Evolutionary conservation across 2,329 filamentous ascomycete genomes (phyloP).

Genomic region (Cytospora schulzeri): DNA sequence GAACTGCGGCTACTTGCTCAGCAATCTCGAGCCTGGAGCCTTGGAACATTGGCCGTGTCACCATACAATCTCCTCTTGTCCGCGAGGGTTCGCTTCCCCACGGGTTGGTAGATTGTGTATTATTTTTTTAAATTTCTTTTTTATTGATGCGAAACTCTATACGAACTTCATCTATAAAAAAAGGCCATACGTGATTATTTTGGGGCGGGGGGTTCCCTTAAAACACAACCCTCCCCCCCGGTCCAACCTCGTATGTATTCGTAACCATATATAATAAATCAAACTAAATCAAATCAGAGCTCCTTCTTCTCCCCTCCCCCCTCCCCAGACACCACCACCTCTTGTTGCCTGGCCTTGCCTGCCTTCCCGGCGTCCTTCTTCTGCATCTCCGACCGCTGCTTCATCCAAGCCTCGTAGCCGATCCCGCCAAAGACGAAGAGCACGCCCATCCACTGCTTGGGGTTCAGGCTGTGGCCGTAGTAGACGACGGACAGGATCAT

Average conservation of each 20-base stretch:
- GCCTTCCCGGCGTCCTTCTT: conserved; percentile 70
- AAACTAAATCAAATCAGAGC: background rate
- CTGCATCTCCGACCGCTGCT: conserved; percentile 77
- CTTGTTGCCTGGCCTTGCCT: conserved; percentile 38
- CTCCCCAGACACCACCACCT: conserved; percentile 60
- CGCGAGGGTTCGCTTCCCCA: too few species aligned
- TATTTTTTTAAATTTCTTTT: background rate
- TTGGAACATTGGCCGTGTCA: too few species aligned
- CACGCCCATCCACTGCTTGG: conserved; percentile 94
- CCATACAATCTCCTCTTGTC: too few species aligned
- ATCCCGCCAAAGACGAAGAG: conserved; percentile 93
- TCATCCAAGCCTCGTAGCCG: conserved; percentile 83
- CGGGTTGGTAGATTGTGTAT: background rate
- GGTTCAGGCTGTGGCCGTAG: conserved; percentile 84
- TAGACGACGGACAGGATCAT: conserved; percentile 96
- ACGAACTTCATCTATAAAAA: background rate
- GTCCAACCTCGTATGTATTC: background rate
- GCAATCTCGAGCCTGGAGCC: too few species aligned
- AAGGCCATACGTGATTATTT: too few species aligned
- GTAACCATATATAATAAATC: background rate
- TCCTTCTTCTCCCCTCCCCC: conserved; percentile 36
- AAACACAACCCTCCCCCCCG: too few species aligned
- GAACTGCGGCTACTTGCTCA: too few species aligned
- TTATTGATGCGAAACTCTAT: background rate
- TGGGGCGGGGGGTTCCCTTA: too few species aligned